A percentile compares a stretch with the other conserved stretches of the same genome.
phyloP scores from a whole-genome alignment of 352 stramenopile genomes.

The Aphanomyces euteiches region DNA sequence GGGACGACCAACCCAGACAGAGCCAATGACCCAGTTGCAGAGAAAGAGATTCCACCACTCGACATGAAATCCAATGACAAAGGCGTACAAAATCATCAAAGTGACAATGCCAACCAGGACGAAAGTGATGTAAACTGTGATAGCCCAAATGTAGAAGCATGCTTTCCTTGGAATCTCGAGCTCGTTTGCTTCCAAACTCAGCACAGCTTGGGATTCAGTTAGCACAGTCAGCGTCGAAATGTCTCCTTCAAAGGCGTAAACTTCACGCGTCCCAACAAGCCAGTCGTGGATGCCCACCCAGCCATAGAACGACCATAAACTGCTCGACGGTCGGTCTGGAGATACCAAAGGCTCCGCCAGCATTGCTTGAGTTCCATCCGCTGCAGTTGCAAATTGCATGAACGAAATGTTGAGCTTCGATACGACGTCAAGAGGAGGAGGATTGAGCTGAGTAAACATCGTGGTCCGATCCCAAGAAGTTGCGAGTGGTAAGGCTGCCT shows the following conservation, averaged over 20 bases:
- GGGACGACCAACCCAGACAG: slow-evolving; percentile 24
- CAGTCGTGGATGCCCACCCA: slow-evolving; percentile 5
- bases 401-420: slow-evolving; percentile 10
- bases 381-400: slow-evolving; percentile 19
- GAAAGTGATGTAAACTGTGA: slow-evolving; percentile 8
- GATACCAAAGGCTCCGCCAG: not conserved
- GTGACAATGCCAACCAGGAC: not conserved
- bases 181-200: slow-evolving; percentile 1
- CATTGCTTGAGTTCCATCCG: not conserved
- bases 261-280: not conserved
- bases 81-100: not conserved
- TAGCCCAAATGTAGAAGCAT: slow-evolving; percentile 25
- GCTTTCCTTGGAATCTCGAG: slow-evolving; percentile 19
- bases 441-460: not conserved
- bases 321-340: not conserved
- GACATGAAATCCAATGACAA: slow-evolving; percentile 7
- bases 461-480: not conserved
- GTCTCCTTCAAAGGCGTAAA: slow-evolving; percentile 13
- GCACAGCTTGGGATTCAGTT: not conserved
- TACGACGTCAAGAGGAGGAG: not conserved
- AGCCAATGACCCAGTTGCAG: slow-evolving; percentile 13
- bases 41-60: slow-evolving; percentile 10
- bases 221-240: slow-evolving; percentile 4
- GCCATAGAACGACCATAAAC: slow-evolving; percentile 6
- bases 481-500: not conserved